Evolutionary conservation across 257 asterid genomes (phyloP).

Genomic region (Paulownia fortunei): DNA sequence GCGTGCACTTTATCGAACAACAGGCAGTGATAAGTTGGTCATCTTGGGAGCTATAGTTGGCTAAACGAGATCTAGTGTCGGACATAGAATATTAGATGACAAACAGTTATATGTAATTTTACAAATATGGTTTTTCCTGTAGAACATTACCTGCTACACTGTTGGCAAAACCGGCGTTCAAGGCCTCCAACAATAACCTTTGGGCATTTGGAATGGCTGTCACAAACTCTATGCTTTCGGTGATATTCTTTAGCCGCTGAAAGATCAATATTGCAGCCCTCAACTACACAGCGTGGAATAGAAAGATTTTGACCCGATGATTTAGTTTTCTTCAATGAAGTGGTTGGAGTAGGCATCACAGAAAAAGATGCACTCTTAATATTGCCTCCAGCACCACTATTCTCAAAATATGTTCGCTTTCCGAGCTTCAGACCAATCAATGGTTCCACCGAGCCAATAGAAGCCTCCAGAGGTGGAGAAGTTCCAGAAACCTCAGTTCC

Average conservation of each 20-base stretch:
- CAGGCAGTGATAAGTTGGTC: not conserved
- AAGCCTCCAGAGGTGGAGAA: constrained; percentile 56
- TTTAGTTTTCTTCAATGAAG: constrained; percentile 58
- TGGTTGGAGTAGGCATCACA: constrained; percentile 47
- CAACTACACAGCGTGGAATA: constrained; percentile 69
- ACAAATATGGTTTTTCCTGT: not conserved
- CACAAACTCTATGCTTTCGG: constrained; percentile 90
- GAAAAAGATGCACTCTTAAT: constrained; percentile 52
- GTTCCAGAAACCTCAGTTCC: constrained; percentile 45
- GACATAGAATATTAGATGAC: not conserved
- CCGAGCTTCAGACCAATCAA: constrained; percentile 81
- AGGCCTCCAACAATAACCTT: constrained; percentile 70
- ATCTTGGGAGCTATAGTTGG: not conserved
- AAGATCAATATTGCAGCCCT: constrained; percentile 84
- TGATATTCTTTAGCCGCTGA: constrained; percentile 85
- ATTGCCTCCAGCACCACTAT: constrained; percentile 47
- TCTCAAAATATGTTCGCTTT: constrained; percentile 80
- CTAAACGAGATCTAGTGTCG: not conserved
- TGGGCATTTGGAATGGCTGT: constrained; percentile 74
- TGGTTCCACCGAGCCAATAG: constrained; percentile 62
- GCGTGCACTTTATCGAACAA: not conserved
- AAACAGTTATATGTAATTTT: not conserved
- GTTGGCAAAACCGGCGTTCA: constrained; percentile 94
- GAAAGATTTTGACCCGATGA: constrained; percentile 46
- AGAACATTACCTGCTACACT: constrained; percentile 82